phyloP scores from a whole-genome alignment of 2,329 filamentous ascomycete genomes.

The Madurella mycetomatis region DNA sequence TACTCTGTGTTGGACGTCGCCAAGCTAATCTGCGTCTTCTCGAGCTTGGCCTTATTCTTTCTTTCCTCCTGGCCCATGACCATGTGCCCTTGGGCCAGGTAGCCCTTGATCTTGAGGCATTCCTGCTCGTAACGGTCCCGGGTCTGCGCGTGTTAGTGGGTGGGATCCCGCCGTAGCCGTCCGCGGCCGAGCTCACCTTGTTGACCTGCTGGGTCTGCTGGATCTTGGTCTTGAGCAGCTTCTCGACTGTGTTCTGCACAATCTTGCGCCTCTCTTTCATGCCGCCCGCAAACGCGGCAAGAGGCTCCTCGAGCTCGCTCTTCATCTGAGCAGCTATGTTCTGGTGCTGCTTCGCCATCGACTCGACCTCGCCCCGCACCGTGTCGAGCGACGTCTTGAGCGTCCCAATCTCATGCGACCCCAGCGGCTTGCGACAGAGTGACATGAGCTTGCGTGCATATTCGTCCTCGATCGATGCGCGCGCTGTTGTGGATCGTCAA shows the following conservation, averaged over 20 bases:
- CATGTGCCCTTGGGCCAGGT: conserved; percentile 98
- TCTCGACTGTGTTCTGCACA: conserved; percentile 89
- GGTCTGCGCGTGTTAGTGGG: conserved; percentile 49
- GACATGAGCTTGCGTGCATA: conserved; percentile 85
- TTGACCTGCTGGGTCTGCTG: conserved; percentile 89
- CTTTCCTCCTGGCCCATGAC: conserved; percentile 99
- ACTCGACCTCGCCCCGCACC: conserved; percentile 81
- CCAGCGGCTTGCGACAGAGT: conserved; percentile 81
- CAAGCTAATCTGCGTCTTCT: conserved; percentile 96
- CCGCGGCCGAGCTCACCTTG: conserved; percentile 58
- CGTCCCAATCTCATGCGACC: conserved; percentile 80
- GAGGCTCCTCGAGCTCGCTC: conserved; percentile 87
- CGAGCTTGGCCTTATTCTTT: conserved; percentile 97
- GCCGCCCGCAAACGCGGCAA: conserved; percentile 84
- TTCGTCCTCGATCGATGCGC: conserved; percentile 92
- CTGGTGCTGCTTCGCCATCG: conserved; percentile 90
- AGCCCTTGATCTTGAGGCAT: conserved; percentile 96
- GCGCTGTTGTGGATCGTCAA: conserved; percentile 52
- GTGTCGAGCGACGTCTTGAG: conserved; percentile 82
- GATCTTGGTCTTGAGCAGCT: conserved; percentile 85
- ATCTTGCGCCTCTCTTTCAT: conserved; percentile 98
- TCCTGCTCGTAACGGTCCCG: conserved; percentile 96
- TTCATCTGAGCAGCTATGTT: conserved; percentile 92
- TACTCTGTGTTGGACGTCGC: conserved; percentile 90
- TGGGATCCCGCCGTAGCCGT: background rate